Conservation (phyloP, 2,329 filamentous ascomycete species). For the Ophiosphaerella korrae region DNA sequence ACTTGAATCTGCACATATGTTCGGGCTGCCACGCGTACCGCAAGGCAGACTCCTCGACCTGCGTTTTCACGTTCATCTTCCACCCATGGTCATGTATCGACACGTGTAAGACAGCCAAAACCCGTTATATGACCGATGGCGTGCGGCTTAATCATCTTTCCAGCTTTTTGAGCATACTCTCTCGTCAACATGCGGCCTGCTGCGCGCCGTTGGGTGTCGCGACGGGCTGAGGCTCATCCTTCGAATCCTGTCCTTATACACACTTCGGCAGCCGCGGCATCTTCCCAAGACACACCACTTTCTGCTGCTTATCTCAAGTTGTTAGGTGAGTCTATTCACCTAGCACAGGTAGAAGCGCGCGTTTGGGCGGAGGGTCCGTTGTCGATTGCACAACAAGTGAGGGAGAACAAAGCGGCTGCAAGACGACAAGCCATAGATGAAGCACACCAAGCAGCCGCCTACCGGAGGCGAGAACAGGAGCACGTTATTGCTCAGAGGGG, state of each 20-base stretch:
- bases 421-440: constrained; percentile 1
- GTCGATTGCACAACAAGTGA: constrained; percentile 1
- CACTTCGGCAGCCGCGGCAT: constrained; percentile 3
- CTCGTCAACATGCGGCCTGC: background rate
- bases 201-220: constrained; percentile 1
- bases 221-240: constrained; percentile 4
- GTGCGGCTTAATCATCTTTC: background rate
- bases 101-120: background rate
- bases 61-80: no score
- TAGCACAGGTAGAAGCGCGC: background rate
- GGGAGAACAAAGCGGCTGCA: constrained; percentile 1
- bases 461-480: constrained; percentile 6
- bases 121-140: background rate
- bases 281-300: background rate
- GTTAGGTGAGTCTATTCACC: background rate
- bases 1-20: background rate
- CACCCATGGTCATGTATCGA: background rate
- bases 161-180: background rate
- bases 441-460: background rate
- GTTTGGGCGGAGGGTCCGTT: background rate
- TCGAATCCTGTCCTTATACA: background rate
- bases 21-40: no score
- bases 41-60: no score
- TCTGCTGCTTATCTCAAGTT: constrained; percentile 1
- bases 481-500: background rate